phyloP scores from a whole-genome alignment of 202 grass and related monocot species.

The Brachypodium distachyon region DNA sequence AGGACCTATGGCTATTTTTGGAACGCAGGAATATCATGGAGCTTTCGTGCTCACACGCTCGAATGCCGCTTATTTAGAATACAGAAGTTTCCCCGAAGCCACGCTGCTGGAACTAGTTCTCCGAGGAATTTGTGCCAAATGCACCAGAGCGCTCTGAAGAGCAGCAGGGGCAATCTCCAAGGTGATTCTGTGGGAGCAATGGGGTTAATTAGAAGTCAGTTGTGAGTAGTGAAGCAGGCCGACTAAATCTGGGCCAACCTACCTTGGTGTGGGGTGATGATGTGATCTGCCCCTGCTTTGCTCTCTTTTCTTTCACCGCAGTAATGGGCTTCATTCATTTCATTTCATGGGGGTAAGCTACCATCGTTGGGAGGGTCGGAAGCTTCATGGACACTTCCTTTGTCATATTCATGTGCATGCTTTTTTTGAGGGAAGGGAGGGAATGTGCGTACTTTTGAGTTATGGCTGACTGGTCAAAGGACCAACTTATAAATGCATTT shows the following conservation, averaged over 20 bases:
- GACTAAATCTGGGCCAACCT: not conserved
- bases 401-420: not conserved
- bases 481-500: not conserved
- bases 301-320: not conserved
- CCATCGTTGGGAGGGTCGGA: not conserved
- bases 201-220: not conserved
- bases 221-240: not conserved
- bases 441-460: too few relatives aligned
- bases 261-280: not conserved
- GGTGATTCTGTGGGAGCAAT: not conserved
- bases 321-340: not conserved
- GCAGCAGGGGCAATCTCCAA: not conserved
- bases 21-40: too few relatives aligned
- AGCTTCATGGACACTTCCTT: not conserved
- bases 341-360: not conserved
- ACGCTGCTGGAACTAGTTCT: not conserved
- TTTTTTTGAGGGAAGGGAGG: too few relatives aligned
- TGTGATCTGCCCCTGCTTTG: not conserved
- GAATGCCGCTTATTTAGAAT: not conserved
- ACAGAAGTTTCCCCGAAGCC: not conserved
- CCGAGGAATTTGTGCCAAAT: not conserved
- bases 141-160: too few relatives aligned
- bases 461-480: not conserved
- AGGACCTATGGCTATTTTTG: too few relatives aligned
- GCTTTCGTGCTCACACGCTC: too few relatives aligned